phyloP scores from a whole-genome alignment of 352 stramenopile genomes.

The Pythium aphanidermatum region DNA sequence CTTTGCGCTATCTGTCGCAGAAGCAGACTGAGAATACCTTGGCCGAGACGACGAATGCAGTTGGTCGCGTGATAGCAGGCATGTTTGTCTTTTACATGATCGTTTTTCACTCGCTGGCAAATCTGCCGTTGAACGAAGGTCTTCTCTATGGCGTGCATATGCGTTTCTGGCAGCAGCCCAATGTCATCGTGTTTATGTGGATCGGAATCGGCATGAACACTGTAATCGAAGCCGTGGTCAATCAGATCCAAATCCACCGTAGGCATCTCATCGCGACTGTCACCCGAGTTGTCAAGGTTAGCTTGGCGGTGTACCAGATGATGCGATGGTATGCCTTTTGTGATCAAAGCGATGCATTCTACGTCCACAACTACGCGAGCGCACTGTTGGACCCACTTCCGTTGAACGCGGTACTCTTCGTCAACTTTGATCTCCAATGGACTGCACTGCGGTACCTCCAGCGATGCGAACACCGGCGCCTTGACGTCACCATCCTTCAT shows the following conservation, averaged over 20 bases:
- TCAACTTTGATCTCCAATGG: constrained; percentile 88
- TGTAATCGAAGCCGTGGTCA: constrained; percentile 1
- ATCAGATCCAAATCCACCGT: too few relatives aligned
- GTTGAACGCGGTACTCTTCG: constrained; percentile 56
- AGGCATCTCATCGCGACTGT: not conserved
- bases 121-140: constrained; percentile 89
- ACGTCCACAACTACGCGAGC: constrained; percentile 75
- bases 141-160: constrained; percentile 94
- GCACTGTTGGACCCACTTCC: constrained; percentile 74
- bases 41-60: not conserved
- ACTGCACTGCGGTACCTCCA: constrained; percentile 86
- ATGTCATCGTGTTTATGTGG: constrained; percentile 88
- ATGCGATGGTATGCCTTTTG: constrained; percentile 15
- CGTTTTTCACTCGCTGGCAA: constrained; percentile 92
- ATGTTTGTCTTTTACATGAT: constrained; percentile 90
- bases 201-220: constrained; percentile 44
- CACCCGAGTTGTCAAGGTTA: not conserved
- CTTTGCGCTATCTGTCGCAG: constrained; percentile 14
- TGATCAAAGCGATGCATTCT: constrained; percentile 26
- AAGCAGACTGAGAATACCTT: not conserved
- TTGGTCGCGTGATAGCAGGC: constrained; percentile 30
- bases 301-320: constrained; percentile 6
- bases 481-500: constrained; percentile 75
- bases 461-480: constrained; percentile 48
- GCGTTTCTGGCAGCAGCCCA: constrained; percentile 93